These are phyloP conservation scores for Mortierella alpina DNA, from an alignment of 192 early-diverging fungal genomes.

Conservation along the genomic window DNA sequence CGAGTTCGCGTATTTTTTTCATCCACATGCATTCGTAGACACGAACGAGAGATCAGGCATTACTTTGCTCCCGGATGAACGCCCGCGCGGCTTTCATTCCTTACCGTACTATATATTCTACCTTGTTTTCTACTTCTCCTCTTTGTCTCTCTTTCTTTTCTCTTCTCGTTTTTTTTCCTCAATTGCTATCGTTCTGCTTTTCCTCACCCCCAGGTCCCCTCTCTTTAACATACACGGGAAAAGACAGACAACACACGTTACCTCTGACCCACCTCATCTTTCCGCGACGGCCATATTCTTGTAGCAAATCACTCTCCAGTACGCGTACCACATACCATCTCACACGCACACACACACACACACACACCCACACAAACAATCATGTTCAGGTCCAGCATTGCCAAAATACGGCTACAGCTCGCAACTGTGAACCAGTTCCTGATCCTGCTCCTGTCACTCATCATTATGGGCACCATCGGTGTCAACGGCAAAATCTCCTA, in stretches of 20 bases:
- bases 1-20: no score
- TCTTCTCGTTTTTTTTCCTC: neutral
- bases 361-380: neutral
- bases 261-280: neutral
- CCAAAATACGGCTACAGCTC: slow-evolving; percentile 16
- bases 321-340: neutral
- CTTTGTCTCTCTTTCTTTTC: neutral
- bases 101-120: slow-evolving; percentile 1
- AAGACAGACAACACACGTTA: neutral
- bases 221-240: neutral
- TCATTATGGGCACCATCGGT: slow-evolving; percentile 46
- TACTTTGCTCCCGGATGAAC: neutral
- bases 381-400: slow-evolving; percentile 21
- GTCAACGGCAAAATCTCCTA: slow-evolving; percentile 17
- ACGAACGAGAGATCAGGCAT: no score
- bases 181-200: neutral
- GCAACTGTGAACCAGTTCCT: neutral
- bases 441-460: slow-evolving; percentile 15
- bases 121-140: slow-evolving; percentile 5
- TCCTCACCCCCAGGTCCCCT: neutral
- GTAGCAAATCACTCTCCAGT: neutral
- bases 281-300: neutral
- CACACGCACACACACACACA: neutral
- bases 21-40: no score
- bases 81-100: no score